Conservation (phyloP, 2,329 filamentous ascomycete species). For the Colletotrichum trifolii region DNA sequence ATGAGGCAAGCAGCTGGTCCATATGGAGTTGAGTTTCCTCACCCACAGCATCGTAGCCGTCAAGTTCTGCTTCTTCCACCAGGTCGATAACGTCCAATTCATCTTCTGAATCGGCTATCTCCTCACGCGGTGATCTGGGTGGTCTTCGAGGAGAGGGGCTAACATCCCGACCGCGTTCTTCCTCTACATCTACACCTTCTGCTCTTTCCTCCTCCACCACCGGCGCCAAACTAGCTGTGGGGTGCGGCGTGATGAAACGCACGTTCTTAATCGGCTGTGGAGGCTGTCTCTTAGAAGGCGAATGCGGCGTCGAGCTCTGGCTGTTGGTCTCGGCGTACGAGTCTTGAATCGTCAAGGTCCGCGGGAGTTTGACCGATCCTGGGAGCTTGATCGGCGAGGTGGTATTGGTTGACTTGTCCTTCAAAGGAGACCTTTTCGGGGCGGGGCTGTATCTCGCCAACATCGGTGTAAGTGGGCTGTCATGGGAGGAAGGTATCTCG, state of each 20-base stretch:
- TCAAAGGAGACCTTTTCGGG: conserved; percentile 50
- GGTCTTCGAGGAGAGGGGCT: conserved; percentile 29
- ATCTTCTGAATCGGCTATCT: conserved; percentile 63
- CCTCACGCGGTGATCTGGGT: conserved; percentile 43
- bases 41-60: conserved; percentile 36
- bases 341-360: conserved; percentile 56
- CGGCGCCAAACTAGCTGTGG: conserved; percentile 21
- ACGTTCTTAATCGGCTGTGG: conserved; percentile 38
- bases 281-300: conserved; percentile 38
- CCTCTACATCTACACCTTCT: conserved; percentile 28
- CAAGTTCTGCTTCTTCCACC: conserved; percentile 31
- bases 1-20: conserved; percentile 32
- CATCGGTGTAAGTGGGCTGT: conserved; percentile 55
- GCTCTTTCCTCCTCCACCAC: conserved; percentile 24
- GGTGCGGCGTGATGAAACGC: conserved; percentile 37
- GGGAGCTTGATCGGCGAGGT: conserved; percentile 27
- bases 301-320: conserved; percentile 25
- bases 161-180: conserved; percentile 6
- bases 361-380: conserved; percentile 40
- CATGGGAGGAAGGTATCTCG: conserved; percentile 59
- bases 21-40: conserved; percentile 36
- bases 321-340: conserved; percentile 51
- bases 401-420: conserved; percentile 47
- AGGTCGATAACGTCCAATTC: conserved; percentile 42
- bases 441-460: conserved; percentile 52